These are phyloP conservation scores for Dactylellina sp. DNA, from an alignment of 2,329 filamentous ascomycete genomes.

Conservation along the genomic window DNA sequence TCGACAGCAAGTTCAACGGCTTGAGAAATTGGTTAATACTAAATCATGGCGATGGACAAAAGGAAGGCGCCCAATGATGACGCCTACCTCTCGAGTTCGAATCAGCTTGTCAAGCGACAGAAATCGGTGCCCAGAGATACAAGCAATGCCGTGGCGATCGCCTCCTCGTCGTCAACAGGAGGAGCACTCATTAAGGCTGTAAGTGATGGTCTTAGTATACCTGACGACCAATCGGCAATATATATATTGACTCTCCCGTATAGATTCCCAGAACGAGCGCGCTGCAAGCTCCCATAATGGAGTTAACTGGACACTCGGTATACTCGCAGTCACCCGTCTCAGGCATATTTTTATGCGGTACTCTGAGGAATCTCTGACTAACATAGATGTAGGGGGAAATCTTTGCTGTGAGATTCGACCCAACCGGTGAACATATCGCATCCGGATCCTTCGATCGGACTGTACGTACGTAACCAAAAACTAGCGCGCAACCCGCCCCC, in stretches of 20 bases:
- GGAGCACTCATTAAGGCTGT: conserved; percentile 76
- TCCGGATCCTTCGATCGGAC: conserved; percentile 95
- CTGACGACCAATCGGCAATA: conserved; percentile 66
- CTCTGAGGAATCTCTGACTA: conserved; percentile 40
- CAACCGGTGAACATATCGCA: conserved; percentile 86
- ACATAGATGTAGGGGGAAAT: conserved; percentile 75
- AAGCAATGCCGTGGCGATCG: conserved; percentile 70
- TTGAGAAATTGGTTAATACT: not conserved
- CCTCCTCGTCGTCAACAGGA: conserved; percentile 70
- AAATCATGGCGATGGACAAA: conserved; percentile 87
- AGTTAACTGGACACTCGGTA: conserved; percentile 74
- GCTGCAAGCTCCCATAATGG: conserved; percentile 92
- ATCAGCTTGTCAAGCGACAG: conserved; percentile 85
- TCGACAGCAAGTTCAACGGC: conserved; percentile 20
- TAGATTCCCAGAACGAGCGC: conserved; percentile 83
- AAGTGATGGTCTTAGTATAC: conserved; percentile 65
- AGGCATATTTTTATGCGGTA: not conserved
- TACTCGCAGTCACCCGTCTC: not conserved
- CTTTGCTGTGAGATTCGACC: conserved; percentile 90
- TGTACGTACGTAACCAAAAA: conserved; percentile 73
- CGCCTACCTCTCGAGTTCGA: conserved; percentile 80
- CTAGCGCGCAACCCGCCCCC: not conserved
- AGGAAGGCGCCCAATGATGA: conserved; percentile 78
- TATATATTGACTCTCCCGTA: conserved; percentile 58
- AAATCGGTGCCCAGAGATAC: conserved; percentile 74